Base-by-base conservation (phyloP, 2,329 filamentous ascomycete species). In the Fusarium oligoseptatum region DNA sequence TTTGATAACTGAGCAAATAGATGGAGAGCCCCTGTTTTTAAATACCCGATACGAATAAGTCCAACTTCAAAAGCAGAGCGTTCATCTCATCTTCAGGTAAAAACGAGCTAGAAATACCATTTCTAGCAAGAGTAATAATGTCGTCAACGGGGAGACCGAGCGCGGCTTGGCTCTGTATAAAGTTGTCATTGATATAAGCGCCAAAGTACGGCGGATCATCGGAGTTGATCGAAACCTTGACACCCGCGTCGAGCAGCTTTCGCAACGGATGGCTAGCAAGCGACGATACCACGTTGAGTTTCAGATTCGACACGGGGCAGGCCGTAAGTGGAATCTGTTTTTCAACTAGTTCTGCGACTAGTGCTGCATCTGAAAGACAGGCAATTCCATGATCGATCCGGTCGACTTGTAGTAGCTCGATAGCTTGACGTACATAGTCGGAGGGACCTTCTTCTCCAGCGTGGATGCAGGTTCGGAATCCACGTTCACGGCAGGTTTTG, bases 331-430 rank as follows among this genome's bases (percentile, higher is more conserved):
- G 17, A n/a, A 56, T 36, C 2, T 36, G 52, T 22, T 56, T 32
- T 15, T 56, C n/a, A 2, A 56, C 52, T 12, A 56, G 52, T 20
- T 56, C 20, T 12, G 29, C 8, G n/a, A 36, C 52, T 10, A 56
- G 11, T 4, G 12, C n/a, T 6, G 7, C 1, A 22, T 56, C 29
- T 7, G 29, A 56, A 6, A 56, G 52, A 20, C 52, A 56, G 4
- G 52, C 52, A 4, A 56, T 56, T 36, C 52, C 52, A 56, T 56
- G 52, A 17, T 56, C 52, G 14, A 56, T 56, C 29, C 52, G 29
- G 11, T 56, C 52, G 52, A 24, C n/a, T 4, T 36, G 52, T 15
- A 56, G 32, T 32, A 22, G 52, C 29, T 56, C 52, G 17, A 56
- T 29, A 56, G 52, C 52, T 1, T 56, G 52, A 10, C 52, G 52